A percentile compares a stretch with the other conserved stretches of the same genome.
Conservation (phyloP, 1,139 yeast species). For the Pichia sp. region DNA sequence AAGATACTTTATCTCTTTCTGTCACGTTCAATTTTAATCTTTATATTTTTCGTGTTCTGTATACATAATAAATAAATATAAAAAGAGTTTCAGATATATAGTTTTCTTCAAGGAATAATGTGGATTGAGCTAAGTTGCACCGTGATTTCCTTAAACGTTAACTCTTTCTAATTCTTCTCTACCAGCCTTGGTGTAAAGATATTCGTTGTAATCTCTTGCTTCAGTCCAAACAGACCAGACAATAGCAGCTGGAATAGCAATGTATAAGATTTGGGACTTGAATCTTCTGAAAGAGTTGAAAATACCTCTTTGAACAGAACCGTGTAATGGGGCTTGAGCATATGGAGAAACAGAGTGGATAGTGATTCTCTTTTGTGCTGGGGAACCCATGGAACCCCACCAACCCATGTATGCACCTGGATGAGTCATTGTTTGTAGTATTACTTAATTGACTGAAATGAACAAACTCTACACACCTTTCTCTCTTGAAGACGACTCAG, state of each 20-base stretch:
- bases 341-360: slow-evolving; percentile 87
- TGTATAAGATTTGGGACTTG: slow-evolving; percentile 73
- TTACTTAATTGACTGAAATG: neutral
- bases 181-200: slow-evolving; percentile 96
- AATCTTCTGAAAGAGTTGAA: slow-evolving; percentile 95
- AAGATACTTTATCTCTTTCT: too few species aligned
- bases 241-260: slow-evolving; percentile 68
- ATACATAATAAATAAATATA: slow-evolving; percentile 1
- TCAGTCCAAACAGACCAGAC: slow-evolving; percentile 84
- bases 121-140: too few species aligned
- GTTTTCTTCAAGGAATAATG: too few species aligned
- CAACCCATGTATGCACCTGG: slow-evolving; percentile 89
- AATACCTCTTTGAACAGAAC: slow-evolving; percentile 74
- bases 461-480: neutral
- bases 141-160: slow-evolving; percentile 40
- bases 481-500: neutral
- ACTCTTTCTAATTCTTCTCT: slow-evolving; percentile 85
- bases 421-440: slow-evolving; percentile 28
- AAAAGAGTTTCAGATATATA: neutral
- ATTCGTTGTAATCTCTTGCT: slow-evolving; percentile 89
- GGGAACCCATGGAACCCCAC: slow-evolving; percentile 85
- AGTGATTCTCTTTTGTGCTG: slow-evolving; percentile 80
- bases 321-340: slow-evolving; percentile 90
- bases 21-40: neutral
- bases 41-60: neutral